Evolutionary conservation across 805 yeast genomes (phyloP).

Genomic region (Hanseniaspora lachancei): DNA sequence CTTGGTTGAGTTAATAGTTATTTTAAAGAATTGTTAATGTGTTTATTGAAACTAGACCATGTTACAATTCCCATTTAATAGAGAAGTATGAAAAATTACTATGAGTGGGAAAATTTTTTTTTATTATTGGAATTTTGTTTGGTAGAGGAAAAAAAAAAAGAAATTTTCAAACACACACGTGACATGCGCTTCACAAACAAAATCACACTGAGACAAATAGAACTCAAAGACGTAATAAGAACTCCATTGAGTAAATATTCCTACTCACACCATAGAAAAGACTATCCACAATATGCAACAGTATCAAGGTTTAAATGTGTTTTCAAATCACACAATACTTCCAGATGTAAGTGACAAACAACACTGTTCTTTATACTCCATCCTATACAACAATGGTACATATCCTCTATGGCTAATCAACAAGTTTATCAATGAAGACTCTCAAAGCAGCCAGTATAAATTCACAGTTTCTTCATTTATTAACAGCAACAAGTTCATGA

Average conservation of each 20-base stretch:
- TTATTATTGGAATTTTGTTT: no score
- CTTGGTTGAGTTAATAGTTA: background rate
- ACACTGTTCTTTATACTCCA: slow-evolving; percentile 28
- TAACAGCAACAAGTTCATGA: slow-evolving; percentile 19
- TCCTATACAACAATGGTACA: slow-evolving; percentile 31
- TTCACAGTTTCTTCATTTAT: slow-evolving; percentile 23
- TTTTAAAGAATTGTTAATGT: background rate
- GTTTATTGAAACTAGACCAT: no score
- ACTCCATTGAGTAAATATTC: no score
- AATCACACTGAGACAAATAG: no score
- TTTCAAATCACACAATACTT: slow-evolving; percentile 37
- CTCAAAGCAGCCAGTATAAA: slow-evolving; percentile 4
- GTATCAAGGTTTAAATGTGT: slow-evolving; percentile 46
- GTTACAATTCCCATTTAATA: no score
- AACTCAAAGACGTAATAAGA: no score
- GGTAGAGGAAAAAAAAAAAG: no score
- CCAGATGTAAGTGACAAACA: slow-evolving; percentile 19
- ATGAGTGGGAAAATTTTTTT: no score
- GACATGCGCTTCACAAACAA: no score
- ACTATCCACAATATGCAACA: slow-evolving; percentile 24
- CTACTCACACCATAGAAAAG: no score
- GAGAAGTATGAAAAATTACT: no score
- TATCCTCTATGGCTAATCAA: slow-evolving; percentile 52
- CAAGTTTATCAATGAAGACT: slow-evolving; percentile 38
- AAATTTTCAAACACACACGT: no score